Percentiles rank a stretch among this genome's conserved stretches.
Conservation (phyloP, 371 early-diverging fungal species). For the Parasitella parasitica region DNA sequence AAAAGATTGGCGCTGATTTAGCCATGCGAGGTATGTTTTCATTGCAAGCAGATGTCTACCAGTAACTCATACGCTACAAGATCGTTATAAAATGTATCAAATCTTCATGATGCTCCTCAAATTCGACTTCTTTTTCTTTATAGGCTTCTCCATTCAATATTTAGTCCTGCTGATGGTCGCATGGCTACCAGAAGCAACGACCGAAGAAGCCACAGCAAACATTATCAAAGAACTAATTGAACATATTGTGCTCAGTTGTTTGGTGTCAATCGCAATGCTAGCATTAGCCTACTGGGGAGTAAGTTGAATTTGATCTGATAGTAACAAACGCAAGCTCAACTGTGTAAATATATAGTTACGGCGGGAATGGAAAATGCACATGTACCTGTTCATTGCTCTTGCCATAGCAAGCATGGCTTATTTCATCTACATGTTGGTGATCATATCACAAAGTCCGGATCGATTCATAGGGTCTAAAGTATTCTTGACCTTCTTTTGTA, state of each 20-base stretch:
- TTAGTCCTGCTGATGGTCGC: conserved; percentile 69
- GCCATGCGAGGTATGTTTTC: conserved; percentile 69
- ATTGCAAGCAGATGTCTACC: too few species aligned
- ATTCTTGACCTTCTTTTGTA: conserved; percentile 73
- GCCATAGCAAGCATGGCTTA: conserved; percentile 63
- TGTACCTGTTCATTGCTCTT: conserved; percentile 61
- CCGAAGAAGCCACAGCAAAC: conserved; percentile 55
- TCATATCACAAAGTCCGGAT: conserved; percentile 60
- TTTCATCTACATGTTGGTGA: conserved; percentile 71
- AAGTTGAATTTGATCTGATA: neutral
- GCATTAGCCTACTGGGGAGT: conserved; percentile 78
- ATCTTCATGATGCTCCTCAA: conserved; percentile 87
- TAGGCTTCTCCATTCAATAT: conserved; percentile 88
- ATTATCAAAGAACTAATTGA: conserved; percentile 37
- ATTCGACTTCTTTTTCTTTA: conserved; percentile 85
- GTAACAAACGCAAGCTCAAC: too few species aligned
- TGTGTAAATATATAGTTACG: conserved; percentile 16
- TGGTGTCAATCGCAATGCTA: conserved; percentile 68
- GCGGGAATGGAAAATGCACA: conserved; percentile 56
- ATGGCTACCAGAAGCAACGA: conserved; percentile 43
- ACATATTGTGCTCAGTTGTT: conserved; percentile 77
- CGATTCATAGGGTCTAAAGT: conserved; percentile 57
- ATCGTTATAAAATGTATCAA: conserved; percentile 83
- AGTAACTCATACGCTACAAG: conserved; percentile 22
- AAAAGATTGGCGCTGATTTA: conserved; percentile 91